Percentiles rank a stretch among this genome's conserved stretches.
Conservation (phyloP, 2,329 filamentous ascomycete species). For the Clonostachys solani region DNA sequence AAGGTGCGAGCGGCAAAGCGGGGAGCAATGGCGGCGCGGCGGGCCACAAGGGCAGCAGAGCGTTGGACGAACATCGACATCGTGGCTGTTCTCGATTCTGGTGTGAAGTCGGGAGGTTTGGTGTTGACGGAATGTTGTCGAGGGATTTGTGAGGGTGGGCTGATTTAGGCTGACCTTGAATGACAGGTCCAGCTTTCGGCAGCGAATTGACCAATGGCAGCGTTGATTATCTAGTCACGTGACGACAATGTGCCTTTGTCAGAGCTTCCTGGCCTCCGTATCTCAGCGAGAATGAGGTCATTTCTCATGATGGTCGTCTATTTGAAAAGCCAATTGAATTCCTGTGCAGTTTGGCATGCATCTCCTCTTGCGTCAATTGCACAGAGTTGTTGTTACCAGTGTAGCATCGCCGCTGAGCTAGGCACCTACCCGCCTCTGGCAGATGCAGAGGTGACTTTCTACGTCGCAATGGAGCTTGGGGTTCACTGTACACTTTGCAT, state of each 20-base stretch:
- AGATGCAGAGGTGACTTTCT: too few species aligned
- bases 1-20: conserved; percentile 51
- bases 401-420: too few species aligned
- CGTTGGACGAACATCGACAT: conserved; percentile 59
- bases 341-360: too few species aligned
- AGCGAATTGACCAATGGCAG: conserved; percentile 28
- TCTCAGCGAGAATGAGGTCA: too few species aligned
- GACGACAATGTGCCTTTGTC: conserved; percentile 9
- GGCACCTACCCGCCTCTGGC: too few species aligned
- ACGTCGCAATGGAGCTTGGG: too few species aligned
- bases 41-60: conserved; percentile 55
- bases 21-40: conserved; percentile 50
- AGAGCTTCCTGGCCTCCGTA: too few species aligned
- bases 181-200: conserved; percentile 17
- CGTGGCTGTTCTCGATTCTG: conserved; percentile 4
- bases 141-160: conserved; percentile 44
- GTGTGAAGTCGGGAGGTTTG: conserved; percentile 13
- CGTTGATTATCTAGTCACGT: conserved; percentile 19
- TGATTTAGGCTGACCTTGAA: conserved; percentile 34
- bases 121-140: conserved; percentile 21
- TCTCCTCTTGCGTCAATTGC: too few species aligned
- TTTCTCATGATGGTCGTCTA: too few species aligned
- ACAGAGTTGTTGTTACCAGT: too few species aligned
- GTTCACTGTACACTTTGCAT: too few species aligned
- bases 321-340: too few species aligned